phyloP scores from a whole-genome alignment of 176 grass and related monocot genomes.

The Microstegium vimineum region DNA sequence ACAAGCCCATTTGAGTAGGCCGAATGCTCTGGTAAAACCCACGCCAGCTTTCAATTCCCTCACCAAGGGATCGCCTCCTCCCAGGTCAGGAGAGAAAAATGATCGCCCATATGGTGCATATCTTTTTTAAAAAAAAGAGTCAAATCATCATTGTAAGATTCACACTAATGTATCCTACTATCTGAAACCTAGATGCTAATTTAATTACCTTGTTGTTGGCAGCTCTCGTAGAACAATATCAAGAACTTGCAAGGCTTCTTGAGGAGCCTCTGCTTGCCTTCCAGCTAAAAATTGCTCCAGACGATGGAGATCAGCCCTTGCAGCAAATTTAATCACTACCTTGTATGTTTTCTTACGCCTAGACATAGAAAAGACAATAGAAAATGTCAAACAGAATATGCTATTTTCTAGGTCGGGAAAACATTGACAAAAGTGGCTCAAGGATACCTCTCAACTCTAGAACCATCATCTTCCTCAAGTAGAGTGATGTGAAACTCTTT shows the following conservation, averaged over 20 bases:
- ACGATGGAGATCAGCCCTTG: constrained; percentile 57
- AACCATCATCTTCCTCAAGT: constrained; percentile 72
- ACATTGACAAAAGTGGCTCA: background rate
- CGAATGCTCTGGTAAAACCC: constrained; percentile 98
- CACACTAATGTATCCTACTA: background rate
- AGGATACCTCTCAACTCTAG: constrained; percentile 48
- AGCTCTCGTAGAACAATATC: constrained; percentile 85
- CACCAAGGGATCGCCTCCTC: constrained; percentile 65
- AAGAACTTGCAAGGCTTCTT: constrained; percentile 89
- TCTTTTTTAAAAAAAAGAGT: constrained; percentile 36
- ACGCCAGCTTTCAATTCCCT: constrained; percentile 89
- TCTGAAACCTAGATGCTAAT: constrained; percentile 11
- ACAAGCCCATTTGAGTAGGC: constrained; percentile 94
- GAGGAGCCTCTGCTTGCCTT: constrained; percentile 67
- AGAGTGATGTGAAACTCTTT: constrained; percentile 69
- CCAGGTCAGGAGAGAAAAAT: constrained; percentile 77
- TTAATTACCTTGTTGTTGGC: constrained; percentile 68
- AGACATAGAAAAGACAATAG: constrained; percentile 1
- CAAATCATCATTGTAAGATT: background rate
- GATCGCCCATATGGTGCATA: constrained; percentile 65
- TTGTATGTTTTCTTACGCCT: constrained; percentile 64
- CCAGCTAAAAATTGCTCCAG: constrained; percentile 77
- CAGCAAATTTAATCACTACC: constrained; percentile 83
- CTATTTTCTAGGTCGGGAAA: background rate
- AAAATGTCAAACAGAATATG: background rate